phyloP scores from a whole-genome alignment of 108 stramenopile species.

The Cyclotella kingstonii region DNA sequence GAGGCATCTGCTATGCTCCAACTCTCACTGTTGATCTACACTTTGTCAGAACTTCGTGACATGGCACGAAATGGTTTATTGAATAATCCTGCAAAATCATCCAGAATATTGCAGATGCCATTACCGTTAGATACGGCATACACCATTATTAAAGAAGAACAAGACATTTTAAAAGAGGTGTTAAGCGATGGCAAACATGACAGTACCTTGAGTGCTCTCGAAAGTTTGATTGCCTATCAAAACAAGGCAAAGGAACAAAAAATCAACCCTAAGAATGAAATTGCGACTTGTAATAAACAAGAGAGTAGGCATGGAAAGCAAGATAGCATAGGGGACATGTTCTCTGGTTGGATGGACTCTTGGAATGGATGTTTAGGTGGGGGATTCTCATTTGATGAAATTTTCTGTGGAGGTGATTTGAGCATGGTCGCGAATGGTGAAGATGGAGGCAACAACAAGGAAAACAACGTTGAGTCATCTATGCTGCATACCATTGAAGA shows the following conservation, averaged over 20 bases:
- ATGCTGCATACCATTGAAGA: slow-evolving; percentile 54
- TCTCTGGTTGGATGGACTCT: slow-evolving; percentile 21
- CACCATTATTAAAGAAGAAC: slow-evolving; percentile 32
- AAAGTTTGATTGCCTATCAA: slow-evolving; percentile 11
- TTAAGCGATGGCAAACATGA: slow-evolving; percentile 50
- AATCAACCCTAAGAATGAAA: no score
- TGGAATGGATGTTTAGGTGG: slow-evolving; percentile 36
- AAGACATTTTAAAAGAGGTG: slow-evolving; percentile 35
- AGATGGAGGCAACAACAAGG: background rate
- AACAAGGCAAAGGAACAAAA: background rate
- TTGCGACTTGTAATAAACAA: background rate
- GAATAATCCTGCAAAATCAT: slow-evolving; percentile 21
- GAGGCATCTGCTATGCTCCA: slow-evolving; percentile 52
- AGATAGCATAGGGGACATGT: slow-evolving; percentile 5
- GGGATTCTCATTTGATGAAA: slow-evolving; percentile 35
- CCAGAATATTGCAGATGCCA: slow-evolving; percentile 37
- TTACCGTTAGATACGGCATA: slow-evolving; percentile 38
- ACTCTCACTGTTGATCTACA: slow-evolving; percentile 49
- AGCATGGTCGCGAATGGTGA: slow-evolving; percentile 7
- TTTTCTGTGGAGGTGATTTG: slow-evolving; percentile 17
- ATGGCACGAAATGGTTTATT: slow-evolving; percentile 45
- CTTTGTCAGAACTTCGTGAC: slow-evolving; percentile 52
- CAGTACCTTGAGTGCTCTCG: slow-evolving; percentile 26
- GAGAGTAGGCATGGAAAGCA: background rate
- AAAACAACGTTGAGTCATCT: slow-evolving; percentile 9